phyloP scores from a whole-genome alignment of 2,329 filamentous ascomycete genomes.

The Aspergillus quadrilineatus region DNA sequence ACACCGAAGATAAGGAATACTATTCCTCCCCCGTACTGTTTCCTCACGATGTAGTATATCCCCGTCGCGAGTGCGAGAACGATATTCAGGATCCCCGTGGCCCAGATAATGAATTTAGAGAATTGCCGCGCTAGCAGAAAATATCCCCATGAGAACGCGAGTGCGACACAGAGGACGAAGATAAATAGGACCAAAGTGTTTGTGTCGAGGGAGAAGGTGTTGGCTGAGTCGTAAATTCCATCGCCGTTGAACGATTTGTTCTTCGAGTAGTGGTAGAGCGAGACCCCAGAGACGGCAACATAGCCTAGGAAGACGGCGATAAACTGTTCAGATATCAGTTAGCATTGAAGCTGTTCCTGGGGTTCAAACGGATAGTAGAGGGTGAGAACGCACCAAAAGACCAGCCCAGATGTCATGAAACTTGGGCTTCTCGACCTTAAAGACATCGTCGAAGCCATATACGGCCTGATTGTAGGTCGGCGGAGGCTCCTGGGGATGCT shows the following conservation, averaged over 20 bases:
- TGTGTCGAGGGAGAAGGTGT: constrained; percentile 69
- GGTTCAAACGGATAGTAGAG: no score
- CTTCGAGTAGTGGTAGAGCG: constrained; percentile 70
- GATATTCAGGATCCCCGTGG: constrained; percentile 86
- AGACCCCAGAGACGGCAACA: constrained; percentile 70
- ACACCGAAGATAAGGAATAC: constrained; percentile 80
- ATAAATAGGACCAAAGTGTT: constrained; percentile 85
- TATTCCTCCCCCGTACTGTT: constrained; percentile 80
- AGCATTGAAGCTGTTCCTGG: no score
- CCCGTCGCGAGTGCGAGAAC: constrained; percentile 80
- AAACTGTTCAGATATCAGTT: constrained; percentile 52
- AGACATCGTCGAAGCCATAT: constrained; percentile 71
- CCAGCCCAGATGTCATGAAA: constrained; percentile 91
- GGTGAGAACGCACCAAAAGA: constrained; percentile 59
- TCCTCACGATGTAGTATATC: constrained; percentile 75
- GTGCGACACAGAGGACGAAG: constrained; percentile 71
- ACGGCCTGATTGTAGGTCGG: constrained; percentile 33
- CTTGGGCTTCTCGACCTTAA: constrained; percentile 79
- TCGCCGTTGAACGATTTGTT: constrained; percentile 64
- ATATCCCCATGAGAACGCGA: constrained; percentile 74
- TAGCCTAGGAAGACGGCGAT: constrained; percentile 71
- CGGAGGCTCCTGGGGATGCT: constrained; percentile 29
- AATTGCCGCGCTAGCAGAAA: constrained; percentile 73
- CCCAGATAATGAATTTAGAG: constrained; percentile 89
- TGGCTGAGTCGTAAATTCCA: constrained; percentile 69